These are phyloP conservation scores for Colletotrichum neosansevieriae DNA, from an alignment of 2,329 filamentous ascomycete species.

Conservation along the genomic window DNA sequence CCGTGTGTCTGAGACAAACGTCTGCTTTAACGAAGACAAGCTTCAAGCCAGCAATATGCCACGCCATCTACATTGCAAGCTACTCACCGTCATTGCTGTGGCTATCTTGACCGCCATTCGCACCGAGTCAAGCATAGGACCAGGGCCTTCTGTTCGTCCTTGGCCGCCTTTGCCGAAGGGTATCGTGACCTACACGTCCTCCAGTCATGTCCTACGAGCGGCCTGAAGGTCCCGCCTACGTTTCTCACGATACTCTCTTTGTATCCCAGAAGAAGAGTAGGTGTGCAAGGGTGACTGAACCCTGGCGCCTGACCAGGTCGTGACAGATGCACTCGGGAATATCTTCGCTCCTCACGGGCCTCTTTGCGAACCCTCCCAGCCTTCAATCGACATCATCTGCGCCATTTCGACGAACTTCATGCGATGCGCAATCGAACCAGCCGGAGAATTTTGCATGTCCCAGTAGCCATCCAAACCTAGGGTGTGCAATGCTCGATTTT, in stretches of 20 bases:
- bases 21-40: not conserved
- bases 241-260: constrained; percentile 3
- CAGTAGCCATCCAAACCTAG: constrained; percentile 1
- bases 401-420: constrained; percentile 46
- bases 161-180: constrained; percentile 16
- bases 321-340: constrained; percentile 46
- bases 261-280: not conserved
- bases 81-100: constrained; percentile 8
- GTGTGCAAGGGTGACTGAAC: constrained; percentile 9
- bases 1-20: not conserved
- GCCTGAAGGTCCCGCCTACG: not conserved
- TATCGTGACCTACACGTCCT: constrained; percentile 4
- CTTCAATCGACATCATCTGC: constrained; percentile 29
- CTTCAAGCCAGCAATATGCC: not conserved
- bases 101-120: constrained; percentile 32
- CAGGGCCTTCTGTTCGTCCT: not conserved
- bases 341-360: constrained; percentile 49
- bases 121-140: constrained; percentile 26
- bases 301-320: constrained; percentile 21
- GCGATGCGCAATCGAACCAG: constrained; percentile 46
- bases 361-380: constrained; percentile 44
- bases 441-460: constrained; percentile 44
- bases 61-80: constrained; percentile 10
- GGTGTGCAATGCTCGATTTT: not conserved
- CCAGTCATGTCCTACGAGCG: not conserved